Percentiles rank a stretch among this genome's conserved stretches.
Evolutionary conservation across 352 stramenopile genomes (phyloP).

Genomic region (Globisporangium paddicum): DNA sequence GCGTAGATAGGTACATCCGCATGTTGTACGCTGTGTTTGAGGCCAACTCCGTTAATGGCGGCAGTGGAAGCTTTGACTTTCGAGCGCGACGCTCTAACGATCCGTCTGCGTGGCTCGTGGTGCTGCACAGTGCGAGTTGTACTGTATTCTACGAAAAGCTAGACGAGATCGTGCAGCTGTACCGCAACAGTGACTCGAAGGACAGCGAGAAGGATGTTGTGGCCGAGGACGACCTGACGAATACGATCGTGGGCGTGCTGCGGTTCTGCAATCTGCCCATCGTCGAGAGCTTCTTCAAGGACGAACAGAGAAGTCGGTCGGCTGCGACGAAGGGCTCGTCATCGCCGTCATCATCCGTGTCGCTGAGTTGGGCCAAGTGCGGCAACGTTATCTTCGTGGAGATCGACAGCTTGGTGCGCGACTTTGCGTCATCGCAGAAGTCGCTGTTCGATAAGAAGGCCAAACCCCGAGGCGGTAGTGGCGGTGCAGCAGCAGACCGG

Average conservation of each 20-base stretch:
- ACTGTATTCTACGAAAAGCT: conserved; percentile 80
- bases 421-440: conserved; percentile 71
- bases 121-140: conserved; percentile 66
- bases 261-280: conserved; percentile 77
- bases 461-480: conserved; percentile 4
- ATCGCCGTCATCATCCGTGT: conserved; percentile 13
- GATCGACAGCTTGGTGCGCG: conserved; percentile 69
- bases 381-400: conserved; percentile 83
- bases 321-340: conserved; percentile 14
- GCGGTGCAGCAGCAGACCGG: not conserved
- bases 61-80: not conserved
- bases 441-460: conserved; percentile 17
- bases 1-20: conserved; percentile 46
- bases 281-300: conserved; percentile 70
- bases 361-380: conserved; percentile 74
- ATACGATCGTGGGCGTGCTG: conserved; percentile 52
- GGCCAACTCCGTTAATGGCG: conserved; percentile 15
- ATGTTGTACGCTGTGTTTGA: conserved; percentile 60
- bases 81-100: conserved; percentile 23
- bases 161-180: conserved; percentile 73
- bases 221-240: conserved; percentile 56
- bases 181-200: conserved; percentile 27
- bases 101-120: conserved; percentile 54
- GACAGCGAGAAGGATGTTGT: conserved; percentile 16
- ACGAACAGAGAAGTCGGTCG: conserved; percentile 14